phyloP scores from a whole-genome alignment of 1,139 yeast genomes.

The Kodamaea sp. region DNA sequence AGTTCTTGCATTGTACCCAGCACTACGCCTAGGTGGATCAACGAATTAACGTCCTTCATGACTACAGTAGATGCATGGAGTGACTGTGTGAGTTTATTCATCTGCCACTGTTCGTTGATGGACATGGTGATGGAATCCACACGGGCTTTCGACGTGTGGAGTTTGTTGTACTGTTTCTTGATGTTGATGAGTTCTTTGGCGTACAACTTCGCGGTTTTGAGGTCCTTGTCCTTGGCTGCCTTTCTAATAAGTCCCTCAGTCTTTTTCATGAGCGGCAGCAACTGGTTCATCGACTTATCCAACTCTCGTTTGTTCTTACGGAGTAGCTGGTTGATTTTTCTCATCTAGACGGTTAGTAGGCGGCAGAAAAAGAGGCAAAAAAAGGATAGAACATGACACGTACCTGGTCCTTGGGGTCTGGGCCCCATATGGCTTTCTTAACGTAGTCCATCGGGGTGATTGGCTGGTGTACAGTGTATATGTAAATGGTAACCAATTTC shows the following conservation, averaged over 20 bases:
- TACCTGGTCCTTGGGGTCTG: conserved; percentile 90
- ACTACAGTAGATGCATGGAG: conserved; percentile 77
- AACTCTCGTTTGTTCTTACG: conserved; percentile 84
- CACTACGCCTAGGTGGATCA: conserved; percentile 78
- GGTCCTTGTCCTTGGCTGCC: conserved; percentile 78
- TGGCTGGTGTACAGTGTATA: too few relatives aligned
- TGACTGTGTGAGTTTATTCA: conserved; percentile 80
- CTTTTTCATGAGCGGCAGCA: conserved; percentile 65
- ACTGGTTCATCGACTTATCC: conserved; percentile 72
- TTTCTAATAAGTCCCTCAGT: conserved; percentile 74
- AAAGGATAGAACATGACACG: conserved; percentile 21
- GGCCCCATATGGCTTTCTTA: conserved; percentile 90
- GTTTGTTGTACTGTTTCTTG: conserved; percentile 70
- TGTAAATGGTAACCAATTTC: too few relatives aligned
- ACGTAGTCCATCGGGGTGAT: conserved; percentile 67
- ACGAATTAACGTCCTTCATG: conserved; percentile 84
- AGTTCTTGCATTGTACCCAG: conserved; percentile 84
- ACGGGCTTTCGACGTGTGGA: conserved; percentile 81
- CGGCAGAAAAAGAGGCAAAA: neutral
- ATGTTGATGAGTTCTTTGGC: conserved; percentile 82
- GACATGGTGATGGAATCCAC: conserved; percentile 85
- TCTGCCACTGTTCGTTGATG: conserved; percentile 87
- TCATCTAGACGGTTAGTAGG: conserved; percentile 44
- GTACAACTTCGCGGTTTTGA: conserved; percentile 70
- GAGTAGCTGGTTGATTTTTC: conserved; percentile 77